phyloP scores from a whole-genome alignment of 352 stramenopile species.

The Globisporangium nodosum region DNA sequence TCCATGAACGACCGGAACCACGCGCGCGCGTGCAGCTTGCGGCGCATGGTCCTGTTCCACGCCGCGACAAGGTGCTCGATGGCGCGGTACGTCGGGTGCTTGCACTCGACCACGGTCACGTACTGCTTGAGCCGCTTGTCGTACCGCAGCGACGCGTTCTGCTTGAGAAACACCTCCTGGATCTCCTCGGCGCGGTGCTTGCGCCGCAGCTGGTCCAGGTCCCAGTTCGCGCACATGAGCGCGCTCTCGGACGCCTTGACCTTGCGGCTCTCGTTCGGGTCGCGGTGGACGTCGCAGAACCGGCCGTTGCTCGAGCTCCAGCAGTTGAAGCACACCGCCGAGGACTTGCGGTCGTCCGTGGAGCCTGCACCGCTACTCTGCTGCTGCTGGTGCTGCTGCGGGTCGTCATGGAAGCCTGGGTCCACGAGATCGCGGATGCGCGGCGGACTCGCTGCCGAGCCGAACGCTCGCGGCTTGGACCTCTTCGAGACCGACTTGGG shows the following conservation, averaged over 20 bases:
- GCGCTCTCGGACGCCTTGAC: constrained; percentile 59
- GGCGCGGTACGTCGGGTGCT: constrained; percentile 89
- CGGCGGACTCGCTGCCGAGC: constrained; percentile 18
- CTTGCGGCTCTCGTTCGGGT: constrained; percentile 42
- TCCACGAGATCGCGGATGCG: constrained; percentile 76
- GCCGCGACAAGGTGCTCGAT: constrained; percentile 35
- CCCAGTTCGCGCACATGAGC: constrained; percentile 91
- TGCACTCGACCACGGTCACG: constrained; percentile 83
- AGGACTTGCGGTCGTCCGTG: neutral
- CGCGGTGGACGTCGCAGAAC: constrained; percentile 61
- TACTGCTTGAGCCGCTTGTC: constrained; percentile 86
- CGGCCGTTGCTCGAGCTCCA: constrained; percentile 88
- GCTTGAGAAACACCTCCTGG: constrained; percentile 90
- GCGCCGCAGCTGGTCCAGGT: constrained; percentile 80
- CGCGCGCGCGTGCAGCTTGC: constrained; percentile 75
- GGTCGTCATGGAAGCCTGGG: constrained; percentile 55
- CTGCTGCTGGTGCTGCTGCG: neutral
- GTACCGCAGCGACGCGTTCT: constrained; percentile 83
- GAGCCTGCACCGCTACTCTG: neutral
- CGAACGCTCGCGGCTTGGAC: constrained; percentile 9
- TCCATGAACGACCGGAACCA: constrained; percentile 91
- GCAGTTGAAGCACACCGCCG: constrained; percentile 88
- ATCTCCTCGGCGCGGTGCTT: constrained; percentile 90
- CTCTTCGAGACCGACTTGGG: constrained; percentile 16
- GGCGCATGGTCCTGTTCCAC: constrained; percentile 87